A percentile compares a stretch with the other conserved stretches of the same genome.
Conservation (phyloP, 1,284 basidiomycete genomes). For the Thecaphora thlaspeos region DNA sequence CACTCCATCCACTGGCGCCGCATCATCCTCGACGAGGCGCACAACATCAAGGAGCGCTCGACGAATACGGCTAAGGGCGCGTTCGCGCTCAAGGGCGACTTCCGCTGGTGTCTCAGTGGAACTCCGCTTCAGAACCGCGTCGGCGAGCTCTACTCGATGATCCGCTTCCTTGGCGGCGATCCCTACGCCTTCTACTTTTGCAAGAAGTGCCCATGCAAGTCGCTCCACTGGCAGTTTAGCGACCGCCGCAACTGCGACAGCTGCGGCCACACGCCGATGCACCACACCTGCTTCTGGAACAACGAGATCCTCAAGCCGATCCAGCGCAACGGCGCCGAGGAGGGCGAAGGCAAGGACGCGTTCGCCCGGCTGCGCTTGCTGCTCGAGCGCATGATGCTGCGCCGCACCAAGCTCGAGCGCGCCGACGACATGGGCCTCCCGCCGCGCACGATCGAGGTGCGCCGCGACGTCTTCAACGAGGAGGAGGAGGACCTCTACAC, state of each 20-base stretch:
- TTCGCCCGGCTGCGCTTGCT: slow-evolving; percentile 63
- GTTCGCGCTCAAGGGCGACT: slow-evolving; percentile 79
- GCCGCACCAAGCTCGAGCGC: slow-evolving; percentile 73
- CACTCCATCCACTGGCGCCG: slow-evolving; percentile 86
- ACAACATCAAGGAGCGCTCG: slow-evolving; percentile 82
- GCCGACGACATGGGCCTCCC: slow-evolving; percentile 98
- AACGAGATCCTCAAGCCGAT: slow-evolving; percentile 56
- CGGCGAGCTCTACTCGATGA: slow-evolving; percentile 93
- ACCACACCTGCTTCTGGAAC: slow-evolving; percentile 68
- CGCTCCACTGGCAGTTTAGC: slow-evolving; percentile 83
- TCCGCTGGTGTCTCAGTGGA: slow-evolving; percentile 95
- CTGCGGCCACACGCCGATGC: slow-evolving; percentile 91
- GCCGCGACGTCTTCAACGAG: slow-evolving; percentile 89
- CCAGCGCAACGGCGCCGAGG: slow-evolving; percentile 45
- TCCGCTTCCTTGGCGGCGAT: slow-evolving; percentile 60
- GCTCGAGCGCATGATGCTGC: slow-evolving; percentile 93
- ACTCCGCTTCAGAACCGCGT: slow-evolving; percentile 81
- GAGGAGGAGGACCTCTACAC: slow-evolving; percentile 95
- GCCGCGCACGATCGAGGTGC: slow-evolving; percentile 84
- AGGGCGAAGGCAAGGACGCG: slow-evolving; percentile 51
- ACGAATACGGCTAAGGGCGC: slow-evolving; percentile 96
- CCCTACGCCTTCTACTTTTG: slow-evolving; percentile 61
- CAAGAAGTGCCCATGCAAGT: slow-evolving; percentile 80
- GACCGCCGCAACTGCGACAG: slow-evolving; percentile 82
- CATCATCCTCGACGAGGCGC: slow-evolving; percentile 85